A percentile compares a stretch with the other conserved stretches of the same genome.
phyloP scores from a whole-genome alignment of 441 rosid genomes.

The Gossypium trilobum region DNA sequence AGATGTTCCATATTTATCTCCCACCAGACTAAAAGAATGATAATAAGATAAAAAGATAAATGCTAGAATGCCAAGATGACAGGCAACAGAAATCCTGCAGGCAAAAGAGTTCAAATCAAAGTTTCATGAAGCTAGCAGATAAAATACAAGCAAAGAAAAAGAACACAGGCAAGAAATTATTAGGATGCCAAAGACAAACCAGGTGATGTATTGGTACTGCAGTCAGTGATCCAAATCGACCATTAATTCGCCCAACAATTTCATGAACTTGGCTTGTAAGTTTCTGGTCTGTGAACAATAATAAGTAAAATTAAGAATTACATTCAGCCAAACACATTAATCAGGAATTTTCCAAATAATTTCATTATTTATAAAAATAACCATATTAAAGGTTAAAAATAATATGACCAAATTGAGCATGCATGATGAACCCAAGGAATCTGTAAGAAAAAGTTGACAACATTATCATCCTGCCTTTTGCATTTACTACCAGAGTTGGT shows the following conservation, averaged over 20 bases:
- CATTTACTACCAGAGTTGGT: background rate
- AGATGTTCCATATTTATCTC: background rate
- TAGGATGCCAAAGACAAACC: conserved; percentile 40
- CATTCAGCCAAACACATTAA: conserved; percentile 6
- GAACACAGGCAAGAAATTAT: background rate
- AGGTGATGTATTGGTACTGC: conserved; percentile 96
- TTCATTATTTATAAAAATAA: background rate
- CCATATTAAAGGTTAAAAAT: background rate
- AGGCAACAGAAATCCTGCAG: background rate
- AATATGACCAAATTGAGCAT: background rate
- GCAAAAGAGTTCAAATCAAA: background rate
- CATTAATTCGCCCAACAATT: conserved; percentile 98
- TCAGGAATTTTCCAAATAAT: background rate
- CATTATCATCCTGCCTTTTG: background rate
- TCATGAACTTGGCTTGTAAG: conserved; percentile 99
- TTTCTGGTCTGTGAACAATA: conserved; percentile 70
- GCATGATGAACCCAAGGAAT: background rate
- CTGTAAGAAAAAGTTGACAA: background rate
- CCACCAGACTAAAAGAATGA: background rate
- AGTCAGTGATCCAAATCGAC: conserved; percentile 93
- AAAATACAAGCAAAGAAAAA: conserved; percentile 4
- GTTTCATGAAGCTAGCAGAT: background rate
- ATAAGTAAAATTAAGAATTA: background rate
- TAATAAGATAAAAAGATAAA: background rate
- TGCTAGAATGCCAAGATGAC: background rate